These are phyloP conservation scores for Tricholoma bakamatsutake DNA, from an alignment of 768 basidiomycete genomes.

Conservation along the genomic window DNA sequence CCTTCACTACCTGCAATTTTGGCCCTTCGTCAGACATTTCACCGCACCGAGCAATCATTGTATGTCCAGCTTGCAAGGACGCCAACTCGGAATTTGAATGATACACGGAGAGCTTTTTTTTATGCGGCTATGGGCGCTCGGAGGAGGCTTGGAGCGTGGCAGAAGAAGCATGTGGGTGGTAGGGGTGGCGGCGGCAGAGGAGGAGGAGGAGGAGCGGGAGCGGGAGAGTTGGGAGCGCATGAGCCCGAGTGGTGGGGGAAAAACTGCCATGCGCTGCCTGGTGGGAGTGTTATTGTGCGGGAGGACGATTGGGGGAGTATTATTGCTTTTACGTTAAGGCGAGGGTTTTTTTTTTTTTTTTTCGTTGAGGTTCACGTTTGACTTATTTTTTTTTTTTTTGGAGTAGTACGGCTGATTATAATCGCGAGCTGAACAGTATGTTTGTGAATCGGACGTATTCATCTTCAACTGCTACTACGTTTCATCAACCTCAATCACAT, in stretches of 20 bases:
- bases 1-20: constrained; percentile 32
- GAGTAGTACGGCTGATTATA: constrained; percentile 58
- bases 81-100: constrained; percentile 44
- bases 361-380: background rate
- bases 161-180: constrained; percentile 50
- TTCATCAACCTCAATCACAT: background rate
- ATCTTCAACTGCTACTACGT: constrained; percentile 11
- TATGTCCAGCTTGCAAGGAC: constrained; percentile 50
- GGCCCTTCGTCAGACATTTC: constrained; percentile 50
- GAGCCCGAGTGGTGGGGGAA: constrained; percentile 65
- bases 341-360: constrained; percentile 9
- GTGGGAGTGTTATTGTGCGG: constrained; percentile 56
- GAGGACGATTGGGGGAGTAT: constrained; percentile 78
- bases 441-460: constrained; percentile 21
- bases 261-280: constrained; percentile 60
- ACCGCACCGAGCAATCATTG: constrained; percentile 51
- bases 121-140: constrained; percentile 46
- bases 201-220: background rate
- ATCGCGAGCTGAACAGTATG: constrained; percentile 38
- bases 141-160: constrained; percentile 55
- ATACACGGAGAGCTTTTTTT: constrained; percentile 54
- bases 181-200: background rate
- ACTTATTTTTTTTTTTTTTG: constrained; percentile 4
- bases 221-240: constrained; percentile 22
- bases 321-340: constrained; percentile 74